Evolutionary conservation across 441 rosid species (phyloP).

Genomic region (Lepidium campestre): DNA sequence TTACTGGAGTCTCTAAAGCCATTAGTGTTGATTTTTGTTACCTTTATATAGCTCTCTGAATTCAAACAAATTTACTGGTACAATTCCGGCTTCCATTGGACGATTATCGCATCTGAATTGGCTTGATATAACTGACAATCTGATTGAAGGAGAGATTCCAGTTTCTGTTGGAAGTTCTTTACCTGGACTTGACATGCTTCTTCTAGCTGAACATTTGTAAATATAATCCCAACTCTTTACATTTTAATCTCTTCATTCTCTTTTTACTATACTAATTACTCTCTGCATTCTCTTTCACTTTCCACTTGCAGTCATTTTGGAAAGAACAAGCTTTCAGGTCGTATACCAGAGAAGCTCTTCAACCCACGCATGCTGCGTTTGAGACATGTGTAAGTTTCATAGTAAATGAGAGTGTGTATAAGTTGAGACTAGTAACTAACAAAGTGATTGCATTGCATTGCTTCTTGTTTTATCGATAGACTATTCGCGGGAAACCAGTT

Average conservation of each 20-base stretch:
- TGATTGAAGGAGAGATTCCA: conserved; percentile 60
- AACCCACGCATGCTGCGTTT: conserved; percentile 40
- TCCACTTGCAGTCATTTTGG: conserved; percentile 57
- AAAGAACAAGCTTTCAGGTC: conserved; percentile 50
- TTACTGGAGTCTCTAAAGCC: background rate
- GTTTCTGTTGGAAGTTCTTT: conserved; percentile 49
- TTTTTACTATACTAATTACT: background rate
- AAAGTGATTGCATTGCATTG: background rate
- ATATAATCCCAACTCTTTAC: conserved; percentile 8
- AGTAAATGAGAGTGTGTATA: background rate
- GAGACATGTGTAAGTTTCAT: conserved; percentile 56
- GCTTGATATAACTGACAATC: conserved; percentile 82
- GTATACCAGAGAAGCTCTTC: conserved; percentile 58
- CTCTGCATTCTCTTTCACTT: background rate
- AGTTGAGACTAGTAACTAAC: background rate
- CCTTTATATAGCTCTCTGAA: conserved; percentile 59
- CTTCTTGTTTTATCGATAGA: conserved; percentile 28
- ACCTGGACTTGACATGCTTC: conserved; percentile 76
- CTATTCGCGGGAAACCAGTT: conserved; percentile 61
- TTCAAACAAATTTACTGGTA: conserved; percentile 58
- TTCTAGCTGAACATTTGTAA: conserved; percentile 65
- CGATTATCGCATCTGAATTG: conserved; percentile 48
- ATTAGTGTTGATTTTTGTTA: background rate
- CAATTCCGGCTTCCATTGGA: conserved; percentile 70
- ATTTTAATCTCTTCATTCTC: background rate